Conservation (phyloP, 2,329 filamentous ascomycete genomes). For the Rugonectria rugulosa region DNA sequence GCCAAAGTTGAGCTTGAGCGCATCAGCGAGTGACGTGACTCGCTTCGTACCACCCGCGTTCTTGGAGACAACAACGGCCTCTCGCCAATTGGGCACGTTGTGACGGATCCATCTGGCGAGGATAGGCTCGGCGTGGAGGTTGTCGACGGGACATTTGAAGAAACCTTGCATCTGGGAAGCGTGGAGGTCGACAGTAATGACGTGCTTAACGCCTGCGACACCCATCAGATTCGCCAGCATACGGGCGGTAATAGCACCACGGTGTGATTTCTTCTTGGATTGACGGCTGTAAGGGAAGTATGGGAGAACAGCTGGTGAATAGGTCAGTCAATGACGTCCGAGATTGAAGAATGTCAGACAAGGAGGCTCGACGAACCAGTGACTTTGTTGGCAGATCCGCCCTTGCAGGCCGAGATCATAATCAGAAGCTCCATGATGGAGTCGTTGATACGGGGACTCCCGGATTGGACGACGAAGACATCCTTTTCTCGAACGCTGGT, state of each 20-base stretch:
- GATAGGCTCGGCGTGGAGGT: slow-evolving; percentile 93
- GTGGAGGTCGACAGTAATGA: slow-evolving; percentile 96
- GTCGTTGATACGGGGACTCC: slow-evolving; percentile 95
- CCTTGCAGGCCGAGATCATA: slow-evolving; percentile 98
- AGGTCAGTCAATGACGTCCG: slow-evolving; percentile 27
- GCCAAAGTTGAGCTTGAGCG: slow-evolving; percentile 95
- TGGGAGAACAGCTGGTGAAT: slow-evolving; percentile 76
- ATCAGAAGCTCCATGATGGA: slow-evolving; percentile 99
- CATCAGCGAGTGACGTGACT: slow-evolving; percentile 94
- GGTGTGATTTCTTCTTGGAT: slow-evolving; percentile 98
- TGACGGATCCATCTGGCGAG: slow-evolving; percentile 94
- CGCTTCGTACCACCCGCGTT: slow-evolving; percentile 97
- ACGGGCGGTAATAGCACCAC: slow-evolving; percentile 93
- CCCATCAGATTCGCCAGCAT: slow-evolving; percentile 96
- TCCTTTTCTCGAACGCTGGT: slow-evolving; percentile 93
- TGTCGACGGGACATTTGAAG: slow-evolving; percentile 97
- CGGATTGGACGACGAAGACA: slow-evolving; percentile 98
- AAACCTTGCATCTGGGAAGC: slow-evolving; percentile 99
- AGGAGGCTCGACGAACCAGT: slow-evolving; percentile 74
- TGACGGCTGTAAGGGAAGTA: slow-evolving; percentile 99
- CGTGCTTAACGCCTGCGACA: slow-evolving; percentile 94
- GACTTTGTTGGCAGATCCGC: slow-evolving; percentile 94
- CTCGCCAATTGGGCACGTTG: slow-evolving; percentile 86
- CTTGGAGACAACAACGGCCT: slow-evolving; percentile 97
- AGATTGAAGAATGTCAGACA: slow-evolving; percentile 13